Base-by-base conservation (phyloP, 345 rosid genomes). In the Eutrema heterophyllum region DNA sequence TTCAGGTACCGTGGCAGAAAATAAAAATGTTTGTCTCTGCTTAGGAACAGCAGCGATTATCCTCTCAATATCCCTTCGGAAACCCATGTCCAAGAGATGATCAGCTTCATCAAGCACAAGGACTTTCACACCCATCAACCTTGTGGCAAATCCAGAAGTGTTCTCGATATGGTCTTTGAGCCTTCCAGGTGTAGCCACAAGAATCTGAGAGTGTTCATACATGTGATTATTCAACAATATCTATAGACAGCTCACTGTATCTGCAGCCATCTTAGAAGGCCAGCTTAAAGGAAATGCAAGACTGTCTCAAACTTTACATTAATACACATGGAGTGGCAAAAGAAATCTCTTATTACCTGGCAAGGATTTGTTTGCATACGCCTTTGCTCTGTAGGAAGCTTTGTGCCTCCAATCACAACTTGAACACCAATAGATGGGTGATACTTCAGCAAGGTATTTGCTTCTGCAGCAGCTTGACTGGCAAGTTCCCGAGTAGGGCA, bases 401-500 rank as follows among this genome's bases (percentile, higher is more conserved):
- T 86, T 45, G 98, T 93, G 71, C 99, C 99, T 75, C 99, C 99
- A 39, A 92, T 96, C 70, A 96, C 99, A 79, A 86, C 94, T 86
- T 96, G 99, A 82, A 86, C 98, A 67, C 99, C 98, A 54, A 92
- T 79, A 56, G 96, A 83, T 55, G 93, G 77, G 77, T 96, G 99
- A 78, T 96, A 87, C 86, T 96, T 96, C 76, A 96, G 77, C 63
- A 92, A 79, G 51, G 72, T 86, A 6, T 86, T 88, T 44, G 96
- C 98, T 86, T 92, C 99, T 27, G 86, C 77, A 76, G 97, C 96
- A 78, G 99, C 99, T 84, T 96, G 99, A 76, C 50, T 70, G n/a
- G 99, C 97, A 82, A 96, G 99, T 85, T 96, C 99, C 76, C 98
- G 87, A 39, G 99, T 96, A 65, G 99, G 98, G 79, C 98, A 92